Base-by-base conservation (phyloP, 148 eudicot species). In the Rhododendron williamsianum region DNA sequence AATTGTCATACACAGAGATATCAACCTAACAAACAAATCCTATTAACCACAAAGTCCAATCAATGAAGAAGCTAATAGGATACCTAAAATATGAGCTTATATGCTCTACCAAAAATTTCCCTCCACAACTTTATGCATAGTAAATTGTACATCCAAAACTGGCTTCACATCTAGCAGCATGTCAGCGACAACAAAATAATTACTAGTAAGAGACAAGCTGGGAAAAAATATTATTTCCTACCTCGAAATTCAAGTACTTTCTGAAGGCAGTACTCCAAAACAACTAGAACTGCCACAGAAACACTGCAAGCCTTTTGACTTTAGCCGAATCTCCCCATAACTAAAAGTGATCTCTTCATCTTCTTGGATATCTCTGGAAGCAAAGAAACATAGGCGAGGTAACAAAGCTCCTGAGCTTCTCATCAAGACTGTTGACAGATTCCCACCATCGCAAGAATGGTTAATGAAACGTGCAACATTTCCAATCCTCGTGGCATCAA, bases 391-490 rank as follows among this genome's bases (percentile, higher is more conserved):
- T 60, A 96, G 86, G 43, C 96, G 92, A 43, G 99, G 98, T 45
- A 96, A 52, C 80, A 93, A 82, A 85, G 91, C 88, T 67, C 99
- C 98, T 19, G 94, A 91, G 79, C 89, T 93, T 89, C 97, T 91
- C 58, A 95, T 91, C 19, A 95, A 67, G n/a, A 87, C 89, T 1
- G 92, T 90, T 25, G 89, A 90, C 33, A 96, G 89, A 85, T 93
- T 95, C 9, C 99, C 98, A 19, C 98, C 99, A 81, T 94, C 98
- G 85, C 99, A 95, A 21, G 98, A 94, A 88, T 96, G 99, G 87
- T 96, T 96, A 67, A 96, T 92, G 85, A 94, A 96, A 27, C 95
- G 89, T 2, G 94, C 96, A 48, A 94, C 85, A 78, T 96, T 96
- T 18, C 98, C 99, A 0, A 91, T 89, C 82, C 85, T 85, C 4